Evolutionary conservation across 352 stramenopile genomes (phyloP).

Genomic region (Lagenidium giganteum): DNA sequence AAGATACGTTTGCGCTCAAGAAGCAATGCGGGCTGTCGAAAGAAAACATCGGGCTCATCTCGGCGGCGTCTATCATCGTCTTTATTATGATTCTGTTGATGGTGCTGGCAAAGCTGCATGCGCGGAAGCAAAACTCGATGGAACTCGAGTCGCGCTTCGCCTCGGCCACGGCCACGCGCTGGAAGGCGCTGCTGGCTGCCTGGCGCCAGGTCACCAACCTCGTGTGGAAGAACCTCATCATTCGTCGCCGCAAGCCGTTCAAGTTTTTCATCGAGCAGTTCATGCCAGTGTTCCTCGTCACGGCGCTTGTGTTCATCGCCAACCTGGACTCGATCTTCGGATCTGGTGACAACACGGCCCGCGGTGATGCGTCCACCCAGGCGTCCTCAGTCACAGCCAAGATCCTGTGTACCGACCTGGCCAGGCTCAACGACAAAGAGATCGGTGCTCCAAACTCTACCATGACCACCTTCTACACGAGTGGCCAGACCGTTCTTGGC

Average conservation of each 20-base stretch:
- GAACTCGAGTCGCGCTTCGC: constrained; percentile 24
- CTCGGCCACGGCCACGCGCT: constrained; percentile 15
- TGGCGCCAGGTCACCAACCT: constrained; percentile 58
- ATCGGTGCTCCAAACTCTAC: constrained; percentile 35
- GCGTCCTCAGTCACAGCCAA: constrained; percentile 16
- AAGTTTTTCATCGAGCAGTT: constrained; percentile 54
- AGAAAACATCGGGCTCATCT: constrained; percentile 27
- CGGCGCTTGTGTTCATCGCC: constrained; percentile 49
- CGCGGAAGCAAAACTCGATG: constrained; percentile 9
- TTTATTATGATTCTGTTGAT: constrained; percentile 15
- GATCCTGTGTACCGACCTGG: constrained; percentile 28
- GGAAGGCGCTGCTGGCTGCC: constrained; percentile 19
- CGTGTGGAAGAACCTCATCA: constrained; percentile 69
- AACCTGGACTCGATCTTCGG: constrained; percentile 51
- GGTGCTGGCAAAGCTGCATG: constrained; percentile 18
- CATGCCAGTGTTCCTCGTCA: constrained; percentile 42
- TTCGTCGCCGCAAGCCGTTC: constrained; percentile 39
- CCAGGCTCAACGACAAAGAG: constrained; percentile 15
- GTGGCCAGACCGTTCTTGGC: constrained; percentile 52
- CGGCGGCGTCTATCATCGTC: constrained; percentile 9
- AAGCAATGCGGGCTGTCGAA: constrained; percentile 31
- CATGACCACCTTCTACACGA: constrained; percentile 58
- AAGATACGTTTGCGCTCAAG: constrained; percentile 27
- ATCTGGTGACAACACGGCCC: constrained; percentile 13
- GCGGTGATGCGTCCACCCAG: neutral